phyloP scores from a whole-genome alignment of 352 stramenopile genomes.

The Phytophthora brassicae region DNA sequence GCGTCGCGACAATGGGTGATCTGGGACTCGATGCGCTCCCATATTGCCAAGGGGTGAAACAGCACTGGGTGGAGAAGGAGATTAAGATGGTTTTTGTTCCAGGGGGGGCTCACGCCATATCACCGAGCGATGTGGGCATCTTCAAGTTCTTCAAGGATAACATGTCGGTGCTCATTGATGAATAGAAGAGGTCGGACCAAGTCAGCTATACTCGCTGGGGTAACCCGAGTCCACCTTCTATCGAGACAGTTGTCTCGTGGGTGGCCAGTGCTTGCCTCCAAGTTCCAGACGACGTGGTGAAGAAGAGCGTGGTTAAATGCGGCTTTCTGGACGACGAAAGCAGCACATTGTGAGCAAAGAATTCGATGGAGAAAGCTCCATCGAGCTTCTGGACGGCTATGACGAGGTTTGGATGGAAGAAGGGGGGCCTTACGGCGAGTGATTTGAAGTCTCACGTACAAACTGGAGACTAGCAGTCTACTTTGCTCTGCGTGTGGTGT shows the following conservation, averaged over 20 bases:
- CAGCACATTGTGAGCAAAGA: no score
- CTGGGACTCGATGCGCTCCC: not conserved
- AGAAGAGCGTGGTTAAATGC: not conserved
- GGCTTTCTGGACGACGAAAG: slow-evolving; percentile 6
- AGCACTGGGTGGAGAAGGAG: not conserved
- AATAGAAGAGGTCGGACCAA: slow-evolving; percentile 17
- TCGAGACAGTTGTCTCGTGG: slow-evolving; percentile 1
- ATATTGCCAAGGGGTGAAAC: not conserved
- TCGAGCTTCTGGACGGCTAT: no score
- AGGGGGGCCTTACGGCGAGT: no score
- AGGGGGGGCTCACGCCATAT: not conserved
- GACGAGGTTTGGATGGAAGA: no score
- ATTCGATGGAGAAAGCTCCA: no score
- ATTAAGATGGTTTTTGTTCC: not conserved
- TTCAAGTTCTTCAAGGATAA: not conserved
- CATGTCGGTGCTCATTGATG: not conserved
- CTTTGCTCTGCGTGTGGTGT: no score
- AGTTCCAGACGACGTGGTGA: not conserved
- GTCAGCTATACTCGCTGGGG: slow-evolving; percentile 7
- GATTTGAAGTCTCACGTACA: no score
- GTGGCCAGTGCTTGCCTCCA: not conserved
- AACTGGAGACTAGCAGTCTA: no score
- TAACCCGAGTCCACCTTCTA: not conserved
- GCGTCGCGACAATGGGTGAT: not conserved
- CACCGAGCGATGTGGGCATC: not conserved